phyloP scores from a whole-genome alignment of 768 basidiomycete species.

The Sutorius australiensis region DNA sequence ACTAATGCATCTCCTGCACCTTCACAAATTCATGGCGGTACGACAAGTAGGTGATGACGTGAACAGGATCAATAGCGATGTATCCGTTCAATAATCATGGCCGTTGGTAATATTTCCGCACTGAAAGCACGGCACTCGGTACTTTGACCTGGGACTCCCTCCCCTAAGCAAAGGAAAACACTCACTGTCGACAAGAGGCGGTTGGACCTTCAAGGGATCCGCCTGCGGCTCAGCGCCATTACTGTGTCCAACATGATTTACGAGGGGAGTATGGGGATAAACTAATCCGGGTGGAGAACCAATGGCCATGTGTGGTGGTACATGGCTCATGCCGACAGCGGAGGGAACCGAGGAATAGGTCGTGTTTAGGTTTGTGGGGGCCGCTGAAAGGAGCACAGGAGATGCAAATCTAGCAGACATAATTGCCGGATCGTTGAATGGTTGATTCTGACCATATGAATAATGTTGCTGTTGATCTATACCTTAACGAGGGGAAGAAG shows the following conservation, averaged over 20 bases:
- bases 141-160: slow-evolving; percentile 77
- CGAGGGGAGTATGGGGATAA: slow-evolving; percentile 35
- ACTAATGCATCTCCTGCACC: slow-evolving; percentile 22
- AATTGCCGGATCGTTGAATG: slow-evolving; percentile 73
- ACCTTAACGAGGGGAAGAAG: slow-evolving; percentile 18
- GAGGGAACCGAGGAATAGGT: slow-evolving; percentile 13
- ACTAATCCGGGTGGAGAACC: slow-evolving; percentile 70
- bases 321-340: slow-evolving; percentile 11
- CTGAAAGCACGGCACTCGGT: slow-evolving; percentile 89
- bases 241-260: slow-evolving; percentile 19
- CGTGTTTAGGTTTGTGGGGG: slow-evolving; percentile 8
- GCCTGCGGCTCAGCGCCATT: slow-evolving; percentile 18
- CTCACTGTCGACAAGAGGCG: slow-evolving; percentile 56
- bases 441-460: slow-evolving; percentile 37
- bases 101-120: slow-evolving; percentile 76
- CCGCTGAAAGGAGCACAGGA: slow-evolving; percentile 27
- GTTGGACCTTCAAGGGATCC: slow-evolving; percentile 27
- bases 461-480: slow-evolving; percentile 37
- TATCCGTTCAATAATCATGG: slow-evolving; percentile 49
- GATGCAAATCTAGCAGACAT: slow-evolving; percentile 70
- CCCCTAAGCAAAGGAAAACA: slow-evolving; percentile 58
- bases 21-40: slow-evolving; percentile 28
- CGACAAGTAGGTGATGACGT: slow-evolving; percentile 22
- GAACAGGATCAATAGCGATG: slow-evolving; percentile 21
- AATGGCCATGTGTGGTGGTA: slow-evolving; percentile 31